Evolutionary conservation across 1,139 yeast species (phyloP).

Genomic region (Suhomyces ambrosiae): DNA sequence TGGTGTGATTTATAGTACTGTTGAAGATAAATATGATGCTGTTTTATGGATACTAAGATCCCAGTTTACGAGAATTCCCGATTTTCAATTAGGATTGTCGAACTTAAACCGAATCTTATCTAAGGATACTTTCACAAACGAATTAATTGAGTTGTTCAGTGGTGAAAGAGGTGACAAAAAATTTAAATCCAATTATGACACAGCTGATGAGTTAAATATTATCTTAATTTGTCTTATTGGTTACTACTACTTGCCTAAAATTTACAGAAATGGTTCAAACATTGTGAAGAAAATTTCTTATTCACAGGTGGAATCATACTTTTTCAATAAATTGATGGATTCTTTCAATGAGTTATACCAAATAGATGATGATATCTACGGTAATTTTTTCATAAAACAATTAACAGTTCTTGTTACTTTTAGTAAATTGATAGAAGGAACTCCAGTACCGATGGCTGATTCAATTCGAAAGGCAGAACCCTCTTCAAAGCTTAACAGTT

Average conservation of each 20-base stretch:
- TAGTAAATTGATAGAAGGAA: slow-evolving; percentile 17
- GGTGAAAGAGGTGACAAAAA: slow-evolving; percentile 5
- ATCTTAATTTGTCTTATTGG: slow-evolving; percentile 33
- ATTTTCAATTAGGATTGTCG: slow-evolving; percentile 42
- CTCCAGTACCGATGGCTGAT: slow-evolving; percentile 7
- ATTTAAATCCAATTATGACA: slow-evolving; percentile 1
- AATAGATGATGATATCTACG: slow-evolving; percentile 10
- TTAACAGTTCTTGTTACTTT: slow-evolving; percentile 28
- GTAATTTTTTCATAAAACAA: slow-evolving; percentile 25
- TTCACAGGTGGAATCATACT: slow-evolving; percentile 30
- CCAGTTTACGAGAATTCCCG: slow-evolving; percentile 53
- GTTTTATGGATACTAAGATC: slow-evolving; percentile 59
- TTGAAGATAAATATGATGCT: slow-evolving; percentile 38
- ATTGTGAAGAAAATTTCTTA: slow-evolving; percentile 28
- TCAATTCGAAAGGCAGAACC: slow-evolving; percentile 13
- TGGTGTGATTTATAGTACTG: slow-evolving; percentile 54
- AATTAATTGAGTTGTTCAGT: slow-evolving; percentile 21
- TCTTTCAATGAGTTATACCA: slow-evolving; percentile 12
- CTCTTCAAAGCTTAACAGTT: slow-evolving; percentile 21
- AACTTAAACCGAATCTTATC: slow-evolving; percentile 39
- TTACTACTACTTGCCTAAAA: slow-evolving; percentile 32
- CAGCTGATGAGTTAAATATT: slow-evolving; percentile 23
- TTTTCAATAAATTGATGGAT: slow-evolving; percentile 19
- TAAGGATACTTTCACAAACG: slow-evolving; percentile 35
- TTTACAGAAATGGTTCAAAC: slow-evolving; percentile 27